phyloP scores from a whole-genome alignment of 495 filamentous ascomycete species.

The Xylaria venustula region DNA sequence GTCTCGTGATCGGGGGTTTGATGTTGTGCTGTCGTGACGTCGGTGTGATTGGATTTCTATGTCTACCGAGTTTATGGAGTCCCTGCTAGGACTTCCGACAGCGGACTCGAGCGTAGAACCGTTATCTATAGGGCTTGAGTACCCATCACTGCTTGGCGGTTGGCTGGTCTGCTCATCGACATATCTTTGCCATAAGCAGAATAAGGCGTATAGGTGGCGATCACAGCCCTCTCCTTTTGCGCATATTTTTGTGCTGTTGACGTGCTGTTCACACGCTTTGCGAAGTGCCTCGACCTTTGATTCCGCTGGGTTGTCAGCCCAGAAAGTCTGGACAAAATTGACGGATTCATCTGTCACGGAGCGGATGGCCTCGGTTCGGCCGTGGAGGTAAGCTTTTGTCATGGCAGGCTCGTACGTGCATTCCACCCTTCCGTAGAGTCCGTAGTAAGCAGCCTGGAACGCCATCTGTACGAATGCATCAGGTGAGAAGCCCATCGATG shows the following conservation, averaged over 20 bases:
- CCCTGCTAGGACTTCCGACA: slow-evolving; percentile 54
- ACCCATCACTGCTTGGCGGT: slow-evolving; percentile 52
- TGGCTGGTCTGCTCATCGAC: slow-evolving; percentile 70
- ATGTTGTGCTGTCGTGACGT: slow-evolving; percentile 34
- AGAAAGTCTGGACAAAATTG: slow-evolving; percentile 91
- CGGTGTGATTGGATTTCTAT: slow-evolving; percentile 29
- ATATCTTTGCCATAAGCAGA: slow-evolving; percentile 90
- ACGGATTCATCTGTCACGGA: slow-evolving; percentile 77
- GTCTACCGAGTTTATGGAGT: slow-evolving; percentile 42
- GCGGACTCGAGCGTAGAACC: slow-evolving; percentile 47
- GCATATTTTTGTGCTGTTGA: slow-evolving; percentile 77
- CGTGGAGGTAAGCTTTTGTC: slow-evolving; percentile 92
- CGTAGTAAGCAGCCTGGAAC: slow-evolving; percentile 98
- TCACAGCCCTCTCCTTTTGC: slow-evolving; percentile 92
- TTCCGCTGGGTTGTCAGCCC: slow-evolving; percentile 81
- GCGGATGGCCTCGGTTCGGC: slow-evolving; percentile 90
- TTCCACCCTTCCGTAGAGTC: slow-evolving; percentile 89
- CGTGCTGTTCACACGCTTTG: slow-evolving; percentile 80
- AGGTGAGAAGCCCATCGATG: slow-evolving; percentile 91
- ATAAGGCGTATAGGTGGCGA: slow-evolving; percentile 89
- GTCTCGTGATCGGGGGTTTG: slow-evolving; percentile 32
- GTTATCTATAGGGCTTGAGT: slow-evolving; percentile 56
- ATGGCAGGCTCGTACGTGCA: slow-evolving; percentile 97
- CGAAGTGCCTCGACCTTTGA: slow-evolving; percentile 81
- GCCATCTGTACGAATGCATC: slow-evolving; percentile 99